phyloP scores from a whole-genome alignment of 148 eudicot genomes.

The Persicaria maculosa region DNA sequence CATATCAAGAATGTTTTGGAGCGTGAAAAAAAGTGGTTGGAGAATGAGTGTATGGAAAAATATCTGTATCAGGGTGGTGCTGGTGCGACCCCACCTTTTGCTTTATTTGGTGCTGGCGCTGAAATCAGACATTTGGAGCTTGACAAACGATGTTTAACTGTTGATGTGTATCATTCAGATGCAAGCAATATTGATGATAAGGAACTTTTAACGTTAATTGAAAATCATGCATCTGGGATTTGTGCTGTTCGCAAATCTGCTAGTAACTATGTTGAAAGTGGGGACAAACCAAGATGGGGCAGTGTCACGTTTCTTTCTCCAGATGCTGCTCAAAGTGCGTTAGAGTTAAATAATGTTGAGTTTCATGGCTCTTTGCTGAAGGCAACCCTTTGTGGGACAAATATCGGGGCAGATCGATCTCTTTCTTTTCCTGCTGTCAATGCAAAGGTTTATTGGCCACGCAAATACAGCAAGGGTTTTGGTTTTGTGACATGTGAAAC shows the following conservation, averaged over 20 bases:
- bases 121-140: slow-evolving; percentile 90
- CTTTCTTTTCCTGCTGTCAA: slow-evolving; percentile 55
- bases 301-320: slow-evolving; percentile 74
- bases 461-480: slow-evolving; percentile 66
- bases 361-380: slow-evolving; percentile 39
- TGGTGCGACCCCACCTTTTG: slow-evolving; percentile 54
- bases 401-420: slow-evolving; percentile 42
- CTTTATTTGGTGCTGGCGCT: slow-evolving; percentile 86
- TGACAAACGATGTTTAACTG: slow-evolving; percentile 68
- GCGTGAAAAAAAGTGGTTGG: slow-evolving; percentile 46
- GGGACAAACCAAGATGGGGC: slow-evolving; percentile 74
- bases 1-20: slow-evolving; percentile 37
- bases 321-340: slow-evolving; percentile 61
- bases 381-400: slow-evolving; percentile 40
- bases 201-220: slow-evolving; percentile 56
- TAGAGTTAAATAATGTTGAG: slow-evolving; percentile 34
- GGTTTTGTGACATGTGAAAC: slow-evolving; percentile 54
- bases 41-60: slow-evolving; percentile 75
- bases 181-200: slow-evolving; percentile 49
- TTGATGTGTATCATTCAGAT: slow-evolving; percentile 53
- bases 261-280: slow-evolving; percentile 28
- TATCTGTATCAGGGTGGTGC: slow-evolving; percentile 65
- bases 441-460: slow-evolving; percentile 87
- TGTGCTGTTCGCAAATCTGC: slow-evolving; percentile 56
- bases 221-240: slow-evolving; percentile 37